Evolutionary conservation across 2,329 filamentous ascomycete species (phyloP), one percentile per base, ranked within the genome.

Genomic region (Aureobasidium sp.): DNA sequence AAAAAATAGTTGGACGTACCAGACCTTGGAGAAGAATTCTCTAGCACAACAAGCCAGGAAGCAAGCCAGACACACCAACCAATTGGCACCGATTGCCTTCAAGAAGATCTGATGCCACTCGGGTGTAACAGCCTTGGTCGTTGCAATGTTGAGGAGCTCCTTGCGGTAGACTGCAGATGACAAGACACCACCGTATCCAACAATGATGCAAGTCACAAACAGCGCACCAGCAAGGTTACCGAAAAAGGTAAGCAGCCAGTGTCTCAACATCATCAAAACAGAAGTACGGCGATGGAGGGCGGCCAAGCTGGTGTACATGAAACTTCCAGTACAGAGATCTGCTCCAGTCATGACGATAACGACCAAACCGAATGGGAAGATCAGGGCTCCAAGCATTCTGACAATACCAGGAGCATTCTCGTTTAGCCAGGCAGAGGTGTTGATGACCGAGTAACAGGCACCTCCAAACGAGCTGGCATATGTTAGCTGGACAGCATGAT

Each of bases 81-180:
- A 66, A n/a, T 66, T 63, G n/a, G 63, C 65, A 5, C 82, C 79
- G 46, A 85, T 82, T 0, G 72, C 82, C 47, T 79, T 76, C 0
- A 84, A 70, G 67, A 85, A 82, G 53, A 84, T 80, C 62, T 79
- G 76, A 56, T 81, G 78, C 73, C 80, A 81, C 4, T 73, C 66
- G 0, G 81, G 81, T 0, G 70, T 74, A 8, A 82, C 70, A 64
- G 77, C 78, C 65, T 84, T 84, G 20, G 75, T 73, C 7, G 74
- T 79, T 0, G 78, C 77, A 55, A 80, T 81, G 1, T 72, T 69
- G 20, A 81, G 73, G 1, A 76, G 78, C 51, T 79, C 72, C 0
- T 73, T 71, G 51, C 71, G 74, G 67, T 79, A 83, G 0, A 77
- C 75, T 0, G 64, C 53, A 3, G 61, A 41, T 2, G 76, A 73